These are phyloP conservation scores for Botrytis sinoallii DNA, from an alignment of 2,329 filamentous ascomycete genomes.

Conservation along the genomic window DNA sequence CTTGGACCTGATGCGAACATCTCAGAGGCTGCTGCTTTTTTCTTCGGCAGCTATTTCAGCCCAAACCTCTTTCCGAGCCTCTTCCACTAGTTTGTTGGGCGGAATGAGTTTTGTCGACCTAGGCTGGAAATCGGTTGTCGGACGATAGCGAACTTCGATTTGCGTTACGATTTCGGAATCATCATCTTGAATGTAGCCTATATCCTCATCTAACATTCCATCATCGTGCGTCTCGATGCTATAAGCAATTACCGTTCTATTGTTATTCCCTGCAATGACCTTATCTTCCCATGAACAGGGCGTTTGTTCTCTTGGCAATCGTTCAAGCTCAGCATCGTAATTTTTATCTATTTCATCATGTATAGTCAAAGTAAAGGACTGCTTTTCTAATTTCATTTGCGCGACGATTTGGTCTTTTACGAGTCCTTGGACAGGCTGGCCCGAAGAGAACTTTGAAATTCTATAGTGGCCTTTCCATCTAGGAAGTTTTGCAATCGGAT, in stretches of 20 bases:
- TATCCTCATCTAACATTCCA: conserved; percentile 6
- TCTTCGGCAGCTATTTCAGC: conserved; percentile 4
- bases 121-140: conserved; percentile 12
- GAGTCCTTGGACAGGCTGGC: conserved; percentile 5
- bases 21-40: conserved; percentile 3
- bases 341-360: not conserved
- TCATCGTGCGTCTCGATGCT: not conserved
- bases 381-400: conserved; percentile 1
- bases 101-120: conserved; percentile 1
- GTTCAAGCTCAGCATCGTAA: not conserved
- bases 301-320: not conserved
- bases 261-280: not conserved
- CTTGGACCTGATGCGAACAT: not conserved
- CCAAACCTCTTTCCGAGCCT: not conserved
- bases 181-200: not conserved
- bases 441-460: not conserved
- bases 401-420: not conserved
- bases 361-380: not conserved
- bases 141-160: conserved; percentile 15
- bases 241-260: not conserved
- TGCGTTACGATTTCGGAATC: not conserved
- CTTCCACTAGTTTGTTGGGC: not conserved
- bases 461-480: conserved; percentile 16
- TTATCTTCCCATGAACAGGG: not conserved
- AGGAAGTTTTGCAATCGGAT: not conserved